phyloP scores from a whole-genome alignment of 1,284 basidiomycete genomes.

The Ceratobasidium sp. region DNA sequence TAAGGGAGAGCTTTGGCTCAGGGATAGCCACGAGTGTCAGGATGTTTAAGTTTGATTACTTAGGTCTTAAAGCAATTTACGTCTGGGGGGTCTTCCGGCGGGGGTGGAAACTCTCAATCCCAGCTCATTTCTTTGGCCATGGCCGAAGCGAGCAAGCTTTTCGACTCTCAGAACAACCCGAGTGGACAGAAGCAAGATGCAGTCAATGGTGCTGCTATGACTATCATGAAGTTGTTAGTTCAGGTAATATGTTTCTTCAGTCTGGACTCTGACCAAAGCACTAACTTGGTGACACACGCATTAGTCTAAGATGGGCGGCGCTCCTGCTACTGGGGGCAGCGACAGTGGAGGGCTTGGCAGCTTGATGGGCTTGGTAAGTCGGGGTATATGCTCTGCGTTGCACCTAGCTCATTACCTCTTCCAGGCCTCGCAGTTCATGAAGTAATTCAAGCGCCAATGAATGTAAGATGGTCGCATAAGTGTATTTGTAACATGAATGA shows the following conservation, averaged over 20 bases:
- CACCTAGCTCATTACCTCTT: background rate
- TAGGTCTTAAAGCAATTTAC: slow-evolving; percentile 74
- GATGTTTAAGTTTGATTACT: background rate
- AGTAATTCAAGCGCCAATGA: background rate
- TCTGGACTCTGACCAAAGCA: no score
- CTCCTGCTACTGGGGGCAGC: slow-evolving; percentile 45
- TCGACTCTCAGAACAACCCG: slow-evolving; percentile 71
- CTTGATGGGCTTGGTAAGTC: slow-evolving; percentile 66
- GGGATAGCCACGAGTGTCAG: background rate
- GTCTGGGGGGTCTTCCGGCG: slow-evolving; percentile 55
- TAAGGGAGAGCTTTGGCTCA: slow-evolving; percentile 51
- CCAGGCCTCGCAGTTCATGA: slow-evolving; percentile 46
- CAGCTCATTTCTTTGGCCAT: slow-evolving; percentile 85
- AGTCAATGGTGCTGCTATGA: slow-evolving; percentile 83
- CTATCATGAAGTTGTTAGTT: slow-evolving; percentile 81
- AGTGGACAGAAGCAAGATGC: slow-evolving; percentile 80
- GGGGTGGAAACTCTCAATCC: slow-evolving; percentile 52
- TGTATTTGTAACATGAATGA: slow-evolving; percentile 12
- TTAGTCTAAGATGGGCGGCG: slow-evolving; percentile 49
- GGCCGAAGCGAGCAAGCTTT: slow-evolving; percentile 78
- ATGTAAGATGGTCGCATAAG: background rate
- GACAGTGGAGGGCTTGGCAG: slow-evolving; percentile 53
- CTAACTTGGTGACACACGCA: background rate
- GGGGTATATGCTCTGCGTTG: background rate
- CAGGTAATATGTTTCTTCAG: slow-evolving; percentile 51